These are phyloP conservation scores for Euphorbia tirucalli DNA, from an alignment of 345 rosid genomes.

Conservation along the genomic window DNA sequence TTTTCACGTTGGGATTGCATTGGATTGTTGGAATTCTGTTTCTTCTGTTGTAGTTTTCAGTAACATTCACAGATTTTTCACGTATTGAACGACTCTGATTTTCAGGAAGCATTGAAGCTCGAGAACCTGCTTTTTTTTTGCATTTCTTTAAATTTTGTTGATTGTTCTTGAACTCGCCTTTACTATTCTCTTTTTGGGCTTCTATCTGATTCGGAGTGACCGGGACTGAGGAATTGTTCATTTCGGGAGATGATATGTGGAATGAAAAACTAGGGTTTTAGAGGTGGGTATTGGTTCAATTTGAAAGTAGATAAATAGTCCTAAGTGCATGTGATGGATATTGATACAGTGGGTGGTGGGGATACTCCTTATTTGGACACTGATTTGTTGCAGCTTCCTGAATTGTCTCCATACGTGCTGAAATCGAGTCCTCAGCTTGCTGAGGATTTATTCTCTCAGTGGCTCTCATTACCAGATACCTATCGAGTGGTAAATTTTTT, in stretches of 20 bases:
- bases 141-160: not conserved
- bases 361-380: slow-evolving; percentile 50
- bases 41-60: not conserved
- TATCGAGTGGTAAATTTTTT: slow-evolving; percentile 45
- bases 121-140: not conserved
- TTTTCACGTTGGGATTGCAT: not conserved
- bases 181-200: not conserved
- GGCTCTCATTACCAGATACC: slow-evolving; percentile 85
- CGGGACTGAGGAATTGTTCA: not conserved
- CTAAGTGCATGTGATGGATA: slow-evolving; percentile 19
- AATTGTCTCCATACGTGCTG: slow-evolving; percentile 53
- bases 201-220: not conserved
- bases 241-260: not conserved
- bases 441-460: slow-evolving; percentile 65
- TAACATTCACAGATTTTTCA: too few relatives aligned
- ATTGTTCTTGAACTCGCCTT: not conserved
- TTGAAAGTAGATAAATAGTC: not conserved
- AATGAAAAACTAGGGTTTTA: slow-evolving; percentile 17
- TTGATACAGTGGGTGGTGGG: slow-evolving; percentile 22
- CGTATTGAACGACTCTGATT: not conserved
- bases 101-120: not conserved
- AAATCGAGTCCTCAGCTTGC: slow-evolving; percentile 51
- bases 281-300: not conserved
- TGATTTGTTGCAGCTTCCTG: slow-evolving; percentile 70
- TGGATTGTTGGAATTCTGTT: not conserved